Evolutionary conservation across 768 basidiomycete genomes (phyloP).

Genomic region (Tephrocybe sp.): DNA sequence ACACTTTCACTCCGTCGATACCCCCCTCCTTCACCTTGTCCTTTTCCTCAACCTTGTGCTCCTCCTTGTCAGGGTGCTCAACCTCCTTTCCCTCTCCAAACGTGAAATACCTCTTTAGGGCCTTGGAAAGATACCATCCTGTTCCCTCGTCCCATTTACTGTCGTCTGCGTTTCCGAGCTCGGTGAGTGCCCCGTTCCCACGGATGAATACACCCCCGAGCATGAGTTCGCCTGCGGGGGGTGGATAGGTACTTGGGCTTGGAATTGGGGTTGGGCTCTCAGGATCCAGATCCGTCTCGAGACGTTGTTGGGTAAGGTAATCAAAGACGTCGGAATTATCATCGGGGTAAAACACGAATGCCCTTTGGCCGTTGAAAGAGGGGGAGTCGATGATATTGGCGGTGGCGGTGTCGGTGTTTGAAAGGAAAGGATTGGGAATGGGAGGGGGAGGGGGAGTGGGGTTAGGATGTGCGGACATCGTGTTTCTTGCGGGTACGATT

Average conservation of each 20-base stretch:
- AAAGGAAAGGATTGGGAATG: no score
- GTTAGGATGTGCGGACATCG: slow-evolving; percentile 56
- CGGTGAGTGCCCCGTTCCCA: slow-evolving; percentile 26
- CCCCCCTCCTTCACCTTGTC: slow-evolving; percentile 36
- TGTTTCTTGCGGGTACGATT: slow-evolving; percentile 56
- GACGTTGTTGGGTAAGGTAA: slow-evolving; percentile 64
- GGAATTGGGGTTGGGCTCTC: no score
- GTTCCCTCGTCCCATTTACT: slow-evolving; percentile 23
- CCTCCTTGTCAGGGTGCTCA: slow-evolving; percentile 17
- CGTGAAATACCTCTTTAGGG: slow-evolving; percentile 53
- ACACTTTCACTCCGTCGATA: slow-evolving; percentile 51
- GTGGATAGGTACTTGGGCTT: no score
- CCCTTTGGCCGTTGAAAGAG: slow-evolving; percentile 34
- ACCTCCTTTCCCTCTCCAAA: slow-evolving; percentile 4
- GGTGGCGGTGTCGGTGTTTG: no score
- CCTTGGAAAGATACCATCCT: slow-evolving; percentile 28
- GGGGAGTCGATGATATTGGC: no score
- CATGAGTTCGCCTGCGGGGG: slow-evolving; percentile 51
- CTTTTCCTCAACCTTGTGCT: slow-evolving; percentile 4
- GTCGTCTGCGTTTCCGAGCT: slow-evolving; percentile 38
- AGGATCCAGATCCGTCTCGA: neutral
- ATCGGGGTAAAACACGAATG: slow-evolving; percentile 57
- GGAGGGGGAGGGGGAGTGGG: no score
- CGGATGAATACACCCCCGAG: slow-evolving; percentile 59
- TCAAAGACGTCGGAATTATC: slow-evolving; percentile 44